These are phyloP conservation scores for Gymnopus androsaceus DNA, from an alignment of 1,284 basidiomycete species.

Conservation along the genomic window DNA sequence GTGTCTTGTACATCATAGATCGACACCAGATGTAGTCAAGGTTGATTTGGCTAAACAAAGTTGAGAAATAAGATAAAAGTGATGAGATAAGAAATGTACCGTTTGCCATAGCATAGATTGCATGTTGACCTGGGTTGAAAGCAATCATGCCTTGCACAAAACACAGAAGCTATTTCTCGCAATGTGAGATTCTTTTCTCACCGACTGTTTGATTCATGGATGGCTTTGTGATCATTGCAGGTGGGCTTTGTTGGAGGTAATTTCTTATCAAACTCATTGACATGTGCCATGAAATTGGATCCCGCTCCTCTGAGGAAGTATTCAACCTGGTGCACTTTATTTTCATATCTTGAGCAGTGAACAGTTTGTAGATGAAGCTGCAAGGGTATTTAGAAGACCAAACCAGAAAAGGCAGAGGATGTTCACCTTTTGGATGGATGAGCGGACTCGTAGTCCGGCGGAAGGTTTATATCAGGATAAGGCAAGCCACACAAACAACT, in stretches of 20 bases:
- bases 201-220: not conserved
- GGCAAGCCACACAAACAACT: slow-evolving; percentile 27
- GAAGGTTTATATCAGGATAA: slow-evolving; percentile 24
- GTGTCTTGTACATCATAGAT: slow-evolving; percentile 1
- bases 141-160: slow-evolving; percentile 24
- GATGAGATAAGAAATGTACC: slow-evolving; percentile 15
- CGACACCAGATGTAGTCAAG: slow-evolving; percentile 30
- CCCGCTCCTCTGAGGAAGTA: slow-evolving; percentile 7
- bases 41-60: slow-evolving; percentile 26
- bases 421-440: slow-evolving; percentile 4
- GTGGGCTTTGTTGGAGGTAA: slow-evolving; percentile 13
- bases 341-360: slow-evolving; percentile 16
- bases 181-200: not conserved
- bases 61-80: not conserved
- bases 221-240: slow-evolving; percentile 9
- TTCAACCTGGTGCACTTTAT: slow-evolving; percentile 14
- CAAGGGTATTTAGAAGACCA: not conserved
- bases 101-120: slow-evolving; percentile 25
- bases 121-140: slow-evolving; percentile 17
- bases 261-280: slow-evolving; percentile 1
- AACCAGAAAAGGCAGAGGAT: not conserved
- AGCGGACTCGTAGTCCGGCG: slow-evolving; percentile 8
- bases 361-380: slow-evolving; percentile 18
- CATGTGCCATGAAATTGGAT: slow-evolving; percentile 14
- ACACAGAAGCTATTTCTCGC: not conserved